Percentiles rank a stretch among this genome's conserved stretches.
These are phyloP conservation scores for Yamadazyma pseudoaaseri DNA, from an alignment of 1,139 yeast species.

Conservation along the genomic window DNA sequence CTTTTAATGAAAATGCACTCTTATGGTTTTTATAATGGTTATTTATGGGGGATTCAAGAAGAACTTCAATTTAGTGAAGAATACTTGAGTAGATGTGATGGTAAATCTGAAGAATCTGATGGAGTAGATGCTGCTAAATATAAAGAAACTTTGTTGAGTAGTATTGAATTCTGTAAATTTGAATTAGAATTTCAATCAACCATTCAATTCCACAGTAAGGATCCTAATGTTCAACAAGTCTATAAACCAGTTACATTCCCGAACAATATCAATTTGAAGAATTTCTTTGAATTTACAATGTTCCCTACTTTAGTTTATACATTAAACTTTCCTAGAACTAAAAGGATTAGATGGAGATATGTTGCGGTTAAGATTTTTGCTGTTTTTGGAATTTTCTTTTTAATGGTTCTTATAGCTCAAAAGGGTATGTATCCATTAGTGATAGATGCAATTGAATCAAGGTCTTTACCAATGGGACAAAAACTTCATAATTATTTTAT, in stretches of 20 bases:
- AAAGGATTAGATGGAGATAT: conserved; percentile 64
- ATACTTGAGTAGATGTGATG: conserved; percentile 24
- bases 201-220: conserved; percentile 16
- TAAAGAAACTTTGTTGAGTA: conserved; percentile 34
- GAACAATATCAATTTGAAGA: conserved; percentile 57
- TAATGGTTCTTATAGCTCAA: conserved; percentile 85
- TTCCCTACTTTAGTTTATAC: conserved; percentile 89
- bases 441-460: conserved; percentile 51
- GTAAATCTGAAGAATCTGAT: conserved; percentile 21
- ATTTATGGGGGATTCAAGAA: conserved; percentile 64
- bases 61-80: conserved; percentile 53
- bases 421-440: conserved; percentile 76
- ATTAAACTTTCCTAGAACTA: conserved; percentile 76
- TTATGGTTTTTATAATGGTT: conserved; percentile 85
- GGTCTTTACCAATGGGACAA: conserved; percentile 45
- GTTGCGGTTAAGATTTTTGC: conserved; percentile 73
- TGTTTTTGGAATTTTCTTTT: conserved; percentile 78
- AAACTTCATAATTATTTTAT: conserved; percentile 55
- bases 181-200: conserved; percentile 56
- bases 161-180: conserved; percentile 60
- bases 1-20: conserved; percentile 92
- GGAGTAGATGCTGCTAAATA: conserved; percentile 22
- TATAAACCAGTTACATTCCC: conserved; percentile 53
- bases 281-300: conserved; percentile 79
- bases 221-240: conserved; percentile 19